Evolutionary conservation across 306 rosid species (phyloP).

Genomic region (Prosopis cineraria): DNA sequence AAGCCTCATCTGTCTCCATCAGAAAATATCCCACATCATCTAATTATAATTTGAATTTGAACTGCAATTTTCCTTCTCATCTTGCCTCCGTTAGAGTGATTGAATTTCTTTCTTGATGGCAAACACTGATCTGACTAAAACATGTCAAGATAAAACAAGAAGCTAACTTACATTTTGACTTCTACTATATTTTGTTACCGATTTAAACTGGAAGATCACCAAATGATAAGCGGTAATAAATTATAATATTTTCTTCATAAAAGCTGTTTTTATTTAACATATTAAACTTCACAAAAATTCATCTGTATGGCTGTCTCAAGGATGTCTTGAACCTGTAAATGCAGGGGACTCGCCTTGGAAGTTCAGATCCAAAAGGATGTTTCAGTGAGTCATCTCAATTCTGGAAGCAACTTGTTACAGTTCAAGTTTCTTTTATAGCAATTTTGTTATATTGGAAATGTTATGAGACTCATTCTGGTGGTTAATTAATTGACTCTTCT

Average conservation of each 20-base stretch:
- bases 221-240: neutral
- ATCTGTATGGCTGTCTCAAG: slow-evolving; percentile 31
- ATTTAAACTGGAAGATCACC: neutral
- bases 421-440: slow-evolving; percentile 35
- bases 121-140: neutral
- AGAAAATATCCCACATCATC: neutral
- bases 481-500: slow-evolving; percentile 20
- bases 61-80: slow-evolving; percentile 8
- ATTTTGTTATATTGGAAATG: slow-evolving; percentile 14
- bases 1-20: neutral
- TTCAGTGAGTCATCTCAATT: slow-evolving; percentile 72
- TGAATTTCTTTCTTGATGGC: neutral
- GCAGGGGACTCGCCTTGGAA: slow-evolving; percentile 99
- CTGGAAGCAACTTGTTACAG: slow-evolving; percentile 37
- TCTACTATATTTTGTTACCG: neutral
- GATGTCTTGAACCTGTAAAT: slow-evolving; percentile 41
- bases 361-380: slow-evolving; percentile 99
- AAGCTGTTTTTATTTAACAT: slow-evolving; percentile 25
- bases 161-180: slow-evolving; percentile 7
- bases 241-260: neutral
- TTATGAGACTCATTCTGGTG: slow-evolving; percentile 10
- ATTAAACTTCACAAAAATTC: slow-evolving; percentile 26
- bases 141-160: neutral
- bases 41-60: slow-evolving; percentile 9
- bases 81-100: neutral